Percentiles rank a stretch among this genome's conserved stretches.
These are phyloP conservation scores for Vigna angularis DNA, from an alignment of 306 rosid species.

Conservation along the genomic window DNA sequence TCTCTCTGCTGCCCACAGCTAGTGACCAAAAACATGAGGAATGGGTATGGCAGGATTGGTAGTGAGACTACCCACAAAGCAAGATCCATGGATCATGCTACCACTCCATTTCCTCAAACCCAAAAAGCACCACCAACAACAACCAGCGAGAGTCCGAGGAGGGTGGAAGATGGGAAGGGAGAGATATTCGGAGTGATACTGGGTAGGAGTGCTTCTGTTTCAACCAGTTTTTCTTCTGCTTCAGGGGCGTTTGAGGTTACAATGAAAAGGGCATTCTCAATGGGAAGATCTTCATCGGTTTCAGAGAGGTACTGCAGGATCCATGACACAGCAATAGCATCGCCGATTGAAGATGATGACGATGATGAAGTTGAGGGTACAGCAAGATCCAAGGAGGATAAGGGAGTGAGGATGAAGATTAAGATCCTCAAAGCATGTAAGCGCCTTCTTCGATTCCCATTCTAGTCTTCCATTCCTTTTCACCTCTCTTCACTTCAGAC, in stretches of 20 bases:
- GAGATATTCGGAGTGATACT: slow-evolving; percentile 49
- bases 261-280: slow-evolving; percentile 68
- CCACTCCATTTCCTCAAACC: slow-evolving; percentile 36
- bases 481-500: too few species aligned
- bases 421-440: slow-evolving; percentile 79
- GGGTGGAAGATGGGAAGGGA: neutral
- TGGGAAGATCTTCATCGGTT: slow-evolving; percentile 81
- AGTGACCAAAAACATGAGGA: too few species aligned
- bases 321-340: slow-evolving; percentile 56
- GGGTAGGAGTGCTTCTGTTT: slow-evolving; percentile 56
- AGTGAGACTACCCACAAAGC: too few species aligned
- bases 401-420: slow-evolving; percentile 38
- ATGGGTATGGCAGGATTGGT: too few species aligned
- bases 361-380: too few species aligned
- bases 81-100: neutral
- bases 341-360: slow-evolving; percentile 31
- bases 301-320: slow-evolving; percentile 83
- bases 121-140: slow-evolving; percentile 7
- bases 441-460: slow-evolving; percentile 46
- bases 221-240: neutral
- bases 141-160: too few species aligned
- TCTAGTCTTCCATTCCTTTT: too few species aligned
- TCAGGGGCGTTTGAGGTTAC: slow-evolving; percentile 52
- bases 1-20: too few species aligned
- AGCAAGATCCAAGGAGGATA: slow-evolving; percentile 47